Evolutionary conservation across 768 basidiomycete genomes (phyloP), one percentile per base, ranked within the genome.

Genomic region (Nevesoporus exiguus): DNA sequence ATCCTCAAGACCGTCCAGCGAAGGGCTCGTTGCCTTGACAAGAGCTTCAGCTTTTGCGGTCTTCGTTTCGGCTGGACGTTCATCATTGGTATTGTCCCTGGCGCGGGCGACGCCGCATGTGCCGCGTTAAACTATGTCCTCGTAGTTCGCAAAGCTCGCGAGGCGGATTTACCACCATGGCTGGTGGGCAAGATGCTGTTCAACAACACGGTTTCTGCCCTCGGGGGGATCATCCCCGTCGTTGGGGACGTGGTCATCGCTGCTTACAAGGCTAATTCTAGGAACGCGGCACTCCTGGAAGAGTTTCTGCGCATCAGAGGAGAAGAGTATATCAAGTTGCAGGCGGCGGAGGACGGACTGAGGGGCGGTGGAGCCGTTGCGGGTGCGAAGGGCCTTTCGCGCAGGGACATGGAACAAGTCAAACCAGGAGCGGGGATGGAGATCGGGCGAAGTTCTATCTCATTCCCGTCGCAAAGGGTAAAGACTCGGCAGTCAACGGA

Each of bases 11-110:
- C 84, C 19, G 83, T 97, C 30, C 83, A 89, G 63, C 77, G 79
- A 31, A 78, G 92, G 7, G 93, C 92, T 1, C 90, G 89, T 61
- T 82, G 86, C 66, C 85, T 97, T 51, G 94, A 97, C 73, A 93
- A 91, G 69, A 85, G 90, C 2, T 90, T 97, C 76, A 76, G 66
- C 40, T 29, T 96, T 2, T 88, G 85, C 56, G 92, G 94, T 10
- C 66, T 95, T 49, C 82, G 83, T 13, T 93, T 96, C 55, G 94
- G 94, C 0, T 94, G 87, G 86, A 82, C 90, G 1, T 88, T 92
- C 71, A 68, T 90, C 63, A 87, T 93, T 66, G 86, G 86, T 0
- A 76, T 90, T 17, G 67, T 93, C 42, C 90, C 90, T 8, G 71
- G 84, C 33, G 78, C 80, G 0, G 91, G 90, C 15, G 86, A 90